A percentile compares a stretch with the other conserved stretches of the same genome.
These are phyloP conservation scores for Ophiostoma pallidulum DNA, from an alignment of 2,329 filamentous ascomycete genomes.

Conservation along the genomic window DNA sequence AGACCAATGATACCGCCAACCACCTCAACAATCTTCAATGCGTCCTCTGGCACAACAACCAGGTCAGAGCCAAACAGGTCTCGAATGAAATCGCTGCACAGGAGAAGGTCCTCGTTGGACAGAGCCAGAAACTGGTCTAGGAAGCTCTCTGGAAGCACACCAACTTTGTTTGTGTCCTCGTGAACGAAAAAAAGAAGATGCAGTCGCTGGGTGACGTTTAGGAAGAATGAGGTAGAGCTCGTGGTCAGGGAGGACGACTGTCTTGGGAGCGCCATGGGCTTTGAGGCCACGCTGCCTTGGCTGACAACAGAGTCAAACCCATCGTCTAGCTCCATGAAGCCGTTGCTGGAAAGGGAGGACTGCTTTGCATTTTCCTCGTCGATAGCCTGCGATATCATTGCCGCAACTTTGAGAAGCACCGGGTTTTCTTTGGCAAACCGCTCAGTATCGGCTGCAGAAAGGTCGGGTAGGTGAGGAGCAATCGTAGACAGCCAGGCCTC, in stretches of 20 bases:
- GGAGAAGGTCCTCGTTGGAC: slow-evolving; percentile 43
- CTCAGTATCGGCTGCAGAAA: slow-evolving; percentile 30
- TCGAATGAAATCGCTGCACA: slow-evolving; percentile 38
- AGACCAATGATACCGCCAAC: slow-evolving; percentile 43
- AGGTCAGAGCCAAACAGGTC: slow-evolving; percentile 48
- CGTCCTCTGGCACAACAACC: slow-evolving; percentile 36
- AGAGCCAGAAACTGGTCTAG: slow-evolving; percentile 41
- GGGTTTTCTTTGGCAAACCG: slow-evolving; percentile 29
- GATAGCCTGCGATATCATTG: slow-evolving; percentile 28
- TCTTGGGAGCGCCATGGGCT: slow-evolving; percentile 35
- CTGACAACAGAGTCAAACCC: slow-evolving; percentile 53
- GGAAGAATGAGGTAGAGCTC: slow-evolving; percentile 37
- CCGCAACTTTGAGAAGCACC: slow-evolving; percentile 35
- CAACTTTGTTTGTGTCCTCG: slow-evolving; percentile 36
- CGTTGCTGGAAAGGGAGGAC: slow-evolving; percentile 29
- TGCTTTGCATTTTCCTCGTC: slow-evolving; percentile 26
- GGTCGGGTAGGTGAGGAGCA: slow-evolving; percentile 37
- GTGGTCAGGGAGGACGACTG: slow-evolving; percentile 33
- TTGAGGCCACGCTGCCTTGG: slow-evolving; percentile 30
- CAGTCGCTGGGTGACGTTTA: slow-evolving; percentile 37
- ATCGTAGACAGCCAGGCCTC: slow-evolving; percentile 37
- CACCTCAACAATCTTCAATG: slow-evolving; percentile 38
- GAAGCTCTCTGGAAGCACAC: slow-evolving; percentile 40
- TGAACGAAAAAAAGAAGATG: slow-evolving; percentile 34
- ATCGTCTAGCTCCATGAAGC: slow-evolving; percentile 59